phyloP scores from a whole-genome alignment of 2,329 filamentous ascomycete genomes.

The Trichoderma asperellum region DNA sequence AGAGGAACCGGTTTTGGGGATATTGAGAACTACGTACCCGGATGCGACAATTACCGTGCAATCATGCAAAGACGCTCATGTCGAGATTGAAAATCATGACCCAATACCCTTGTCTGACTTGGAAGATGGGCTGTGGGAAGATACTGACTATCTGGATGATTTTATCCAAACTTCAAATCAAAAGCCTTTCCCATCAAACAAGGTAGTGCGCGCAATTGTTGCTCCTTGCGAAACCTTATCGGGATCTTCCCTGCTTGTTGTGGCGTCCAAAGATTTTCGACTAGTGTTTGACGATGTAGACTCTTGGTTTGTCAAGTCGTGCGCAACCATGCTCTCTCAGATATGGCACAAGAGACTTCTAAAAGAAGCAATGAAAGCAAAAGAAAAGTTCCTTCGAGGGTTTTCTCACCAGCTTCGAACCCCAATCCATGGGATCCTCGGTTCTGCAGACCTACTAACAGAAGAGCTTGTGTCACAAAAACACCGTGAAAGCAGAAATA shows the following conservation, averaged over 20 bases:
- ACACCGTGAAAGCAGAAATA: not conserved
- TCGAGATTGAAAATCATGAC: not conserved
- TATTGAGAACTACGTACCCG: not conserved
- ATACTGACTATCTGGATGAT: not conserved
- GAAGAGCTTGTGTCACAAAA: not conserved
- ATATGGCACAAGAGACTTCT: conserved; percentile 8
- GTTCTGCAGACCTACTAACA: not conserved
- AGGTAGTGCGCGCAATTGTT: not conserved
- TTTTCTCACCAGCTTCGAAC: conserved; percentile 16
- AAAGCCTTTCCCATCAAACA: not conserved
- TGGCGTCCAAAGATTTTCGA: conserved; percentile 1
- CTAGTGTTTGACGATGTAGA: conserved; percentile 10
- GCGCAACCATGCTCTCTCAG: conserved; percentile 14
- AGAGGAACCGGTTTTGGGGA: not conserved
- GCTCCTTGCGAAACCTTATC: not conserved
- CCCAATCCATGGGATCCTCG: not conserved
- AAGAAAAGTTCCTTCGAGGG: conserved; percentile 11
- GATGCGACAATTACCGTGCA: not conserved
- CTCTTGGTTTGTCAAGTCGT: conserved; percentile 8
- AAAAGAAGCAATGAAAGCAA: conserved; percentile 7
- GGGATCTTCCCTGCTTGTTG: not conserved
- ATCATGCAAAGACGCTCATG: not conserved
- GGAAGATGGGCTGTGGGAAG: not conserved
- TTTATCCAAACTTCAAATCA: not conserved
- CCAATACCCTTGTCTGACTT: not conserved